Evolutionary conservation across 331 rosid genomes (phyloP).

Genomic region (Malus hybrid): DNA sequence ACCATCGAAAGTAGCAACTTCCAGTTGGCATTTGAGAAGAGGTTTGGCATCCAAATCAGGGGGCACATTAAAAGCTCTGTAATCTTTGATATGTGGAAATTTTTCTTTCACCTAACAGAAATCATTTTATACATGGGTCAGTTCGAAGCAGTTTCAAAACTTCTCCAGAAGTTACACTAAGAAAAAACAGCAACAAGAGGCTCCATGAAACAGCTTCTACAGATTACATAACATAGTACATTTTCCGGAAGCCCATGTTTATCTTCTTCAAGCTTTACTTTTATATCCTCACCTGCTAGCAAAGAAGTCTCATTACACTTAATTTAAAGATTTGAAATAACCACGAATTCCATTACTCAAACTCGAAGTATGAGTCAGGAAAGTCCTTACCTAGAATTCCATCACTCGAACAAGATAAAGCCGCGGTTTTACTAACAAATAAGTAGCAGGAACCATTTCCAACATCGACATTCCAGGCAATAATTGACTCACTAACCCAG

Average conservation of each 20-base stretch:
- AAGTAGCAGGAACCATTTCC: constrained; percentile 44
- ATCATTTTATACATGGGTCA: background rate
- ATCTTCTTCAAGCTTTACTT: constrained; percentile 67
- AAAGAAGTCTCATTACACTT: constrained; percentile 4
- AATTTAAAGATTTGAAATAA: background rate
- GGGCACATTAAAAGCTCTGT: constrained; percentile 55
- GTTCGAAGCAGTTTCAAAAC: background rate
- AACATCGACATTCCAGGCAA: constrained; percentile 78
- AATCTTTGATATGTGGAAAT: constrained; percentile 70
- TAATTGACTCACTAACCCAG: constrained; percentile 61
- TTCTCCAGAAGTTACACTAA: background rate
- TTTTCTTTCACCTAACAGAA: constrained; percentile 61
- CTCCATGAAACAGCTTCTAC: background rate
- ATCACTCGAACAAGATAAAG: constrained; percentile 38
- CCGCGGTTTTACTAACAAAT: constrained; percentile 54
- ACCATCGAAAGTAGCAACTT: constrained; percentile 57
- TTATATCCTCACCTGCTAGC: constrained; percentile 64
- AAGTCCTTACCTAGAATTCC: constrained; percentile 46
- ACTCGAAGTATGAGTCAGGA: background rate
- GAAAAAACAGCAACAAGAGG: background rate
- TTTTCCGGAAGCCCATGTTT: constrained; percentile 50
- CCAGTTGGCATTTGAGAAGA: constrained; percentile 76
- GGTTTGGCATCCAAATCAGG: constrained; percentile 41
- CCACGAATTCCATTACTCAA: background rate
- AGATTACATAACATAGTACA: constrained; percentile 24